Evolutionary conservation across 768 basidiomycete species (phyloP), one percentile per base, ranked within the genome.

Genomic region (Phaffia australis): DNA sequence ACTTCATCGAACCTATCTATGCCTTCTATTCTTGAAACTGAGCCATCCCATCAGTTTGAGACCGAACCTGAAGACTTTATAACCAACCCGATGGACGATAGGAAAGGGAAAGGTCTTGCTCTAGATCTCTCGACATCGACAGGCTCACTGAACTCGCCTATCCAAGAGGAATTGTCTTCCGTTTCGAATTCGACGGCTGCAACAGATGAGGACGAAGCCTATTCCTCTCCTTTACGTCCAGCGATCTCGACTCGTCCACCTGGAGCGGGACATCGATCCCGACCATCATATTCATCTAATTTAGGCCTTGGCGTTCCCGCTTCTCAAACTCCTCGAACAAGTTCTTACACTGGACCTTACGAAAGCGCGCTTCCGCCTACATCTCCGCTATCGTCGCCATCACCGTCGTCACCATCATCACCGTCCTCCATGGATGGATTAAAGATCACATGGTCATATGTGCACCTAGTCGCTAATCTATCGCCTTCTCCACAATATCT

Each of bases 401-500:
- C 18, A n/a, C 1, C n/a, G 21, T 25, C 59, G 9, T 46, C 19
- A 5, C 32, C 64, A 25, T 15, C 25, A 18, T 25, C n/a, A 3
- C 16, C 64, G 3, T 25, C 47, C 11, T 47, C 64, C 2, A 16
- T 7, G 2, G 19, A 52, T 19, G 59, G 51, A 4, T 51, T 67
- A 4, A 63, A 30, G 32, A 63, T 67, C 66, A 62, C 60, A 30
- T 67, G 66, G 66, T 67, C 66, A 3, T 60, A 67, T 48, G 60
- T 67, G 3, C 66, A 67, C 18, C 66, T 67, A 16, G 29, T 61
- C 14, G 60, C 66, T 7, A 67, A 27, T 3, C 55, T 67, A 27
- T 56, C 66, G 46, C 66, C 66, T 21, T 67, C 66, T 2, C 60
- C 60, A n/a, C 66, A 67, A 30, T 56, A 67, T 35, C 54, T 67